Conservation (phyloP, 192 early-diverging fungal species). For the Ramicandelaber brevisporus region DNA sequence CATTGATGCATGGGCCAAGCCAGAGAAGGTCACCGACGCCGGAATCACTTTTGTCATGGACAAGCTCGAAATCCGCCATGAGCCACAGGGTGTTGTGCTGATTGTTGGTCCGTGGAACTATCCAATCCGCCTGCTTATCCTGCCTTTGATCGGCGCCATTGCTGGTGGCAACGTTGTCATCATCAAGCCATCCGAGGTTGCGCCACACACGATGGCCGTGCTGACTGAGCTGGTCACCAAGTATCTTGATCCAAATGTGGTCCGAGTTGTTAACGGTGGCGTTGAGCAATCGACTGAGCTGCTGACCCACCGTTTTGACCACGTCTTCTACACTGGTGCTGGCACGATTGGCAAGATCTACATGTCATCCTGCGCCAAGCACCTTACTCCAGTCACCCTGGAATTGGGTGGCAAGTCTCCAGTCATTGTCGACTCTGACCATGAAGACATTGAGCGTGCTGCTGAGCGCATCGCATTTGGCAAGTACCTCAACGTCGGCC, state of each 20-base stretch:
- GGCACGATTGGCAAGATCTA: constrained; percentile 55
- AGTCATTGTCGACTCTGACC: constrained; percentile 32
- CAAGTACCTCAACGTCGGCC: constrained; percentile 71
- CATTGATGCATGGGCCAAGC: constrained; percentile 26
- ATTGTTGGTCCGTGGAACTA: constrained; percentile 51
- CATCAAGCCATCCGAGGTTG: constrained; percentile 71
- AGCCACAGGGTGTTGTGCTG: constrained; percentile 53
- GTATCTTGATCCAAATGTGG: constrained; percentile 41
- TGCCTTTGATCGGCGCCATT: constrained; percentile 56
- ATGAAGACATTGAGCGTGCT: constrained; percentile 24
- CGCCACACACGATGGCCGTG: constrained; percentile 30
- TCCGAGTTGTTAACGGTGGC: constrained; percentile 50
- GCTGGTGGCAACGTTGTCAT: constrained; percentile 70
- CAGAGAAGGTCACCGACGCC: constrained; percentile 10
- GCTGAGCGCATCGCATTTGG: constrained; percentile 54
- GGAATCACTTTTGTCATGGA: constrained; percentile 14
- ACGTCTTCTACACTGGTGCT: constrained; percentile 85
- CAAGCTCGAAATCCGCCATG: constrained; percentile 25
- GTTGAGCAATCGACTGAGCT: constrained; percentile 43
- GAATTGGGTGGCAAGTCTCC: constrained; percentile 88
- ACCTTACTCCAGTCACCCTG: constrained; percentile 67
- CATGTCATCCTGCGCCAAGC: constrained; percentile 56
- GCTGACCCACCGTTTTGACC: constrained; percentile 58
- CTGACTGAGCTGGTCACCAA: constrained; percentile 34
- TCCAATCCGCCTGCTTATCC: constrained; percentile 31